Percentiles rank a stretch among this genome's conserved stretches.
These are phyloP conservation scores for Abortiporus biennis DNA, from an alignment of 1,284 basidiomycete genomes.

Conservation along the genomic window DNA sequence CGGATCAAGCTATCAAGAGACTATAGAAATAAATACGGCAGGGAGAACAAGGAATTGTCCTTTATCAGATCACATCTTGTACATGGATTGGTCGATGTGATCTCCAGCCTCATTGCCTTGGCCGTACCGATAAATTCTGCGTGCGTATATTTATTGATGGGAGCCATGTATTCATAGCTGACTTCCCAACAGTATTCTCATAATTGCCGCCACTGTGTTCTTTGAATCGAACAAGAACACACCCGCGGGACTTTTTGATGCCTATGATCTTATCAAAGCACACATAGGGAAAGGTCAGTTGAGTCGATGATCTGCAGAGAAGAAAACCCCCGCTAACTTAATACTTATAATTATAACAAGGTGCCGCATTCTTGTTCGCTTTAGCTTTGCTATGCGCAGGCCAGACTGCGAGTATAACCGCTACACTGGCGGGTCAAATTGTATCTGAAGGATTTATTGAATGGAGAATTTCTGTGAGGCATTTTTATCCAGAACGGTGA, in stretches of 20 bases:
- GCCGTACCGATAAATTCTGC: slow-evolving; percentile 81
- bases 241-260: slow-evolving; percentile 77
- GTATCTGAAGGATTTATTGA: slow-evolving; percentile 92
- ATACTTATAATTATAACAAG: slow-evolving; percentile 28
- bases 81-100: slow-evolving; percentile 66
- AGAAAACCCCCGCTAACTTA: not conserved
- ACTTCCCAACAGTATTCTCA: slow-evolving; percentile 18
- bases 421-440: slow-evolving; percentile 88
- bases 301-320: slow-evolving; percentile 4
- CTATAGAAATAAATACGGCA: slow-evolving; percentile 23
- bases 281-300: slow-evolving; percentile 62
- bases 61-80: slow-evolving; percentile 72
- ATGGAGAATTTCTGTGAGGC: slow-evolving; percentile 73
- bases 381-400: slow-evolving; percentile 83
- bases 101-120: slow-evolving; percentile 63
- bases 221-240: slow-evolving; percentile 23
- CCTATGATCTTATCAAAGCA: slow-evolving; percentile 65
- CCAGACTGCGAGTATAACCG: slow-evolving; percentile 89
- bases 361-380: slow-evolving; percentile 80
- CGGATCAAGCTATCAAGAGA: slow-evolving; percentile 18
- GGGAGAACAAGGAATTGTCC: slow-evolving; percentile 58
- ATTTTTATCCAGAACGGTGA: slow-evolving; percentile 3
- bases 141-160: slow-evolving; percentile 10
- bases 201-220: slow-evolving; percentile 24
- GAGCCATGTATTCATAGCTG: not conserved